Base-by-base conservation (phyloP, 1,284 basidiomycete genomes). In the Chiua sp. region DNA sequence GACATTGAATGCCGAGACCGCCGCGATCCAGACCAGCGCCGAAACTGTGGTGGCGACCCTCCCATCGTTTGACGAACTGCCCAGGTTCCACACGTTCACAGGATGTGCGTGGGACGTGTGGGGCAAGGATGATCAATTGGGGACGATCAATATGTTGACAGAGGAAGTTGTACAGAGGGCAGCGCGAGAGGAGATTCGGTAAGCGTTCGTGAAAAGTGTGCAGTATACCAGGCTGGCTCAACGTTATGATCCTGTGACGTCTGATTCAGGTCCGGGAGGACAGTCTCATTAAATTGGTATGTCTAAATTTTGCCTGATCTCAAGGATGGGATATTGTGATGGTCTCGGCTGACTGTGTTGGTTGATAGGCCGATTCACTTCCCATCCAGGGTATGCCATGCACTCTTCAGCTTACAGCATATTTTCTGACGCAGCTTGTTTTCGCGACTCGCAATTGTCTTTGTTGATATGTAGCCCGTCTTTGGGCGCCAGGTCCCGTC, bases 31-130 rank as follows among this genome's bases (percentile, higher is more conserved):
- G 30, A 32, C 32, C 15, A 56, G 56, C 11, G 48, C 22, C 23
- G 54, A 65, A 49, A 46, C 46, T n/a, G 16, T 11, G 11, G n/a
- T n/a, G n/a, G n/a, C 11, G n/a, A 22, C 42, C n/a, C 73, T 90
- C 4, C 88, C 88, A 0, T 77, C 78, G 5, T 90, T 84, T 65
- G 86, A 89, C 66, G 83, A 89, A 60, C 76, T 90, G 2, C 87
- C 88, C 16, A 65, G 69, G 32, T 89, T 83, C 73, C 80, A 85
- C 61, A 77, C 86, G 53, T 78, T 84, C 59, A 70, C 77, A 11
- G 88, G 87, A 11, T 90, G 87, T 63, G 90, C 90, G 2, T 92
- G 90, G 90, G 79, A 78, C 2, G 80, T 92, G 5, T 92, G 89
- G 88, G 89, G 89, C 23, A 73, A 79, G 46, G 82, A 86, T 23